Evolutionary conservation across 345 rosid genomes (phyloP).

Genomic region (Turnera subulata): DNA sequence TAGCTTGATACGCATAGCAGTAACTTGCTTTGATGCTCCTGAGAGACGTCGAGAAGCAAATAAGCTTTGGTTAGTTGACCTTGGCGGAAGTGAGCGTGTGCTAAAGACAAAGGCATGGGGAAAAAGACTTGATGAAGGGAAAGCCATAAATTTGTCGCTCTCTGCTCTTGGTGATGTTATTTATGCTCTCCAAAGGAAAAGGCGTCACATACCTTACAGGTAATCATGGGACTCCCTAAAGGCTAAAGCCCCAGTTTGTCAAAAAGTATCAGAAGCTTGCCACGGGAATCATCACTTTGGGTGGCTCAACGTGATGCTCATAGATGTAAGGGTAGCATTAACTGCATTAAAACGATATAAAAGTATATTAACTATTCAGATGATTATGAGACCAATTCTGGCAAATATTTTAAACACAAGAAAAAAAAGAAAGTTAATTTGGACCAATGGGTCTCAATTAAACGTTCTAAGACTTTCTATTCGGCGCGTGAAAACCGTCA

Average conservation of each 20-base stretch:
- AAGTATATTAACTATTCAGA: too few relatives aligned
- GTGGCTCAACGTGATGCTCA: too few relatives aligned
- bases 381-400: too few relatives aligned
- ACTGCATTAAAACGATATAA: too few relatives aligned
- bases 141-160: slow-evolving; percentile 79
- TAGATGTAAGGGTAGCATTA: too few relatives aligned
- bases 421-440: too few relatives aligned
- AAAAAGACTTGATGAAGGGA: slow-evolving; percentile 85
- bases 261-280: too few relatives aligned
- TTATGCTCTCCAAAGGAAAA: slow-evolving; percentile 65
- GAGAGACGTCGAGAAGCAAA: slow-evolving; percentile 65
- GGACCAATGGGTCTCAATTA: too few relatives aligned
- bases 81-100: slow-evolving; percentile 88
- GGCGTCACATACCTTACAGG: slow-evolving; percentile 70
- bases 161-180: slow-evolving; percentile 85
- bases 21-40: slow-evolving; percentile 49
- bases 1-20: slow-evolving; percentile 67
- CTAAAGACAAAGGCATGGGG: slow-evolving; percentile 77
- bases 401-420: too few relatives aligned
- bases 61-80: slow-evolving; percentile 75
- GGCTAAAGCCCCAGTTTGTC: not conserved
- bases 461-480: too few relatives aligned
- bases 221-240: slow-evolving; percentile 18
- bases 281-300: too few relatives aligned
- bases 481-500: too few relatives aligned